Base-by-base conservation (phyloP, 1,284 basidiomycete species). In the Acaromyces ingoldii region DNA sequence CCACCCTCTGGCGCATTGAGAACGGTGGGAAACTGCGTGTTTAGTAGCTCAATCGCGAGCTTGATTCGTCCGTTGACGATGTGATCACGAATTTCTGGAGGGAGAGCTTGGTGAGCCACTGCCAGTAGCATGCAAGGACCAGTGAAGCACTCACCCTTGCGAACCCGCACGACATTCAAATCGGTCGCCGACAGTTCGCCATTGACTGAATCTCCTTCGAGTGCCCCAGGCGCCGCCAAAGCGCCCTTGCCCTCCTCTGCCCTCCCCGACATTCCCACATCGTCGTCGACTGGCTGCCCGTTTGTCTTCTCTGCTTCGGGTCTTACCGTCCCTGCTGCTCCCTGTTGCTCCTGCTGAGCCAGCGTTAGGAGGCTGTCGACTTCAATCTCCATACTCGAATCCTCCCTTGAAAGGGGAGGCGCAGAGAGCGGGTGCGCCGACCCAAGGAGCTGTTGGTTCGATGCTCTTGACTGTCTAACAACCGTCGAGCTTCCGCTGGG, bases 41-140 rank as follows among this genome's bases (percentile, higher is more conserved):
- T 81, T 41, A 89, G 78, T 37, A 86, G 78, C 6, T 77, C 78
- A 26, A 80, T 84, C 1, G 89, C 87, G 37, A 84, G 81, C 48
- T 84, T 82, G 28, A 91, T 81, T 25, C 79, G 79, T 7, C 89
- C 89, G 0, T 80, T 80, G 15, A 88, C 79, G 30, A 91, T 83
- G 58, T 81, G 77, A 26, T 72, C 77, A 45, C 82, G 81, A 48
- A 89, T 85, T 53, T 84, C 88, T 90, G 60, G 13, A 6, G 21
- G 29, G 29, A 15, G 33, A 13, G 33, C 13, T 34, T 19, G 19
- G 19, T 45, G 4, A 45, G 55, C 25, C 17, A 33, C 48, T 50
- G 49, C 15, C 24, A 28, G 47, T 10, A 40, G 34, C n/a, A n/a
- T n/a, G n/a, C n/a, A n/a, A n/a, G n/a, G n/a, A n/a, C 9, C 17